Percentiles rank a stretch among this genome's conserved stretches.
Evolutionary conservation across 2,329 filamentous ascomycete genomes (phyloP).

Genomic region (Botrytis sinoallii): DNA sequence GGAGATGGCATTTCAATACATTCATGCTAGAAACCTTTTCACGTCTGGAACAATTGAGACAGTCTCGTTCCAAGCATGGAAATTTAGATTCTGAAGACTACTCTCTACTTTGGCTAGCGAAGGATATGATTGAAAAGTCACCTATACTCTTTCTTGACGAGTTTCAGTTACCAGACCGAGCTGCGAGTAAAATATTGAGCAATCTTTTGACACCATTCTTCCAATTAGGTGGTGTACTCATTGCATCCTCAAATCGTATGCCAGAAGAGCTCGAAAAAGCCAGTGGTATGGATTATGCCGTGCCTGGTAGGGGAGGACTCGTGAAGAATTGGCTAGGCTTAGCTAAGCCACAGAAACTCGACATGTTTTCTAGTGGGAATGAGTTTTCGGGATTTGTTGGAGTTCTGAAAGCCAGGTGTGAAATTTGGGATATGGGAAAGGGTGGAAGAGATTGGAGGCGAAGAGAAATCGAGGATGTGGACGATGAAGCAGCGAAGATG

Average conservation of each 20-base stretch:
- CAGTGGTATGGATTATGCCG: conserved; percentile 63
- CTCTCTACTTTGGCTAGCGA: conserved; percentile 64
- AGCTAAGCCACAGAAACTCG: conserved; percentile 35
- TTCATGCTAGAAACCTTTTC: conserved; percentile 80
- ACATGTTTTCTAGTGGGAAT: conserved; percentile 54
- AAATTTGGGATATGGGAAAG: conserved; percentile 77
- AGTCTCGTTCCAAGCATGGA: conserved; percentile 23
- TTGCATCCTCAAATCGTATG: conserved; percentile 80
- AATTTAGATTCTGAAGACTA: conserved; percentile 27
- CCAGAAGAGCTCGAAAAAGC: conserved; percentile 77
- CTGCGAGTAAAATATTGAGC: conserved; percentile 74
- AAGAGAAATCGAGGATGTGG: conserved; percentile 46
- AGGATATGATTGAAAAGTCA: conserved; percentile 70
- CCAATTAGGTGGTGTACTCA: conserved; percentile 74
- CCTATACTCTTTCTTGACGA: conserved; percentile 80
- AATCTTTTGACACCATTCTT: conserved; percentile 79
- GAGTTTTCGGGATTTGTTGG: conserved; percentile 77
- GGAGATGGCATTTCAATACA: conserved; percentile 78
- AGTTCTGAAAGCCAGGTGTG: conserved; percentile 72
- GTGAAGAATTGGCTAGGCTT: conserved; percentile 49
- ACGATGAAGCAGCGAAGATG: conserved; percentile 28
- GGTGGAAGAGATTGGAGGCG: conserved; percentile 69
- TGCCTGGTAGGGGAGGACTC: conserved; percentile 51
- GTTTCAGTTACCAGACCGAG: conserved; percentile 78
- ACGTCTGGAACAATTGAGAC: conserved; percentile 64